Percentiles rank a stretch among this genome's conserved stretches.
Evolutionary conservation across 2,329 filamentous ascomycete genomes (phyloP).

Genomic region (Xylaria sp.): DNA sequence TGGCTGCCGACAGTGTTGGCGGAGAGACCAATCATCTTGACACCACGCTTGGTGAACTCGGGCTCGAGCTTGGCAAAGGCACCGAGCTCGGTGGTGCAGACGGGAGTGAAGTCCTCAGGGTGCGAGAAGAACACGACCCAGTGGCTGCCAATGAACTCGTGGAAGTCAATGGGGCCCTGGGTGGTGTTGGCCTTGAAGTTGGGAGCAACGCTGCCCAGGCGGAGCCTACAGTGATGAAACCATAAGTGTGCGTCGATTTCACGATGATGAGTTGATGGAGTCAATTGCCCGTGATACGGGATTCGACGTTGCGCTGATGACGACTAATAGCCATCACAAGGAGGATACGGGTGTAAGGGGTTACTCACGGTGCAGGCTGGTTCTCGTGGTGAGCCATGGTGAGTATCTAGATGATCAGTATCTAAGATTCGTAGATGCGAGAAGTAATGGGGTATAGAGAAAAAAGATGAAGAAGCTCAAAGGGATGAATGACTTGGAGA

Average conservation of each 20-base stretch:
- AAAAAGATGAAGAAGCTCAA: not conserved
- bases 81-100: constrained; percentile 92
- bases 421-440: not conserved
- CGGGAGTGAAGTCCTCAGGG: constrained; percentile 86
- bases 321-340: not conserved
- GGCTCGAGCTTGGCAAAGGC: constrained; percentile 85
- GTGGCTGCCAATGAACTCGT: constrained; percentile 71
- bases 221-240: constrained; percentile 42
- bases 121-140: constrained; percentile 84
- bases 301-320: too few relatives aligned
- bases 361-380: constrained; percentile 31
- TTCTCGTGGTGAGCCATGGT: constrained; percentile 26
- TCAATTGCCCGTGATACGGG: too few relatives aligned
- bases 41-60: constrained; percentile 79
- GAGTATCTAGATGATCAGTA: constrained; percentile 18
- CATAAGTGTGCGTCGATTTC: constrained; percentile 1
- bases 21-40: constrained; percentile 86
- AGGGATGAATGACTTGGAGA: too few relatives aligned
- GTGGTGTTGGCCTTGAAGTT: constrained; percentile 84
- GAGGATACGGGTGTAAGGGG: too few relatives aligned
- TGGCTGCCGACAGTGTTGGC: constrained; percentile 83
- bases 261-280: not conserved
- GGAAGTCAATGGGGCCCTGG: constrained; percentile 72
- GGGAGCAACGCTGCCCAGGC: constrained; percentile 62
- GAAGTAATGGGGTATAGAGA: not conserved